These are phyloP conservation scores for Hura crepitans DNA, from an alignment of 441 rosid species.

Conservation along the genomic window DNA sequence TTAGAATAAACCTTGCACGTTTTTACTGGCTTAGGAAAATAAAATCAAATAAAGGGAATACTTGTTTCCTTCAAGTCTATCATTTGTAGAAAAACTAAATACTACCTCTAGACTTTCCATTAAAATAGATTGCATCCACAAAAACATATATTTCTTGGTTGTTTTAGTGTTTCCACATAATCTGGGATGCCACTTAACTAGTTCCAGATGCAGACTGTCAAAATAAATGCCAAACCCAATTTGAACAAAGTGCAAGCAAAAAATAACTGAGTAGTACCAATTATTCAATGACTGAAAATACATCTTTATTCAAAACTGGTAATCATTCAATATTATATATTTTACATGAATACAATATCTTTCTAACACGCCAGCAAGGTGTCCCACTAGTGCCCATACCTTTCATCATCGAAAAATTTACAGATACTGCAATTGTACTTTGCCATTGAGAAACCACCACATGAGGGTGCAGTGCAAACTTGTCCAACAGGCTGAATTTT, in stretches of 20 bases:
- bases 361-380: conserved; percentile 6
- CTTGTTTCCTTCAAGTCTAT: background rate
- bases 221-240: background rate
- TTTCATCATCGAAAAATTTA: conserved; percentile 92
- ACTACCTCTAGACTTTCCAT: background rate
- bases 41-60: background rate
- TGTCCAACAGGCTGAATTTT: conserved; percentile 81
- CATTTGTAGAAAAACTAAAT: background rate
- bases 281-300: background rate
- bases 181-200: background rate
- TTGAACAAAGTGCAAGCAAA: background rate
- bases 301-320: background rate
- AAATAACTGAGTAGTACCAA: background rate
- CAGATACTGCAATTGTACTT: conserved; percentile 83
- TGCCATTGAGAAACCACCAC: conserved; percentile 74
- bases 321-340: background rate
- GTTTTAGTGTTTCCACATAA: background rate
- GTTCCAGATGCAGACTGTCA: background rate
- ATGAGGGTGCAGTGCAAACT: conserved; percentile 62
- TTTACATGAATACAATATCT: background rate
- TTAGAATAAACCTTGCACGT: conserved; percentile 1
- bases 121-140: background rate
- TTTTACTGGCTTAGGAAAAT: background rate
- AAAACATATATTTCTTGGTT: background rate
- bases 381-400: conserved; percentile 35